Evolutionary conservation across 75 land plant species (phyloP).

Genomic region (Cupressus sempervirens): DNA sequence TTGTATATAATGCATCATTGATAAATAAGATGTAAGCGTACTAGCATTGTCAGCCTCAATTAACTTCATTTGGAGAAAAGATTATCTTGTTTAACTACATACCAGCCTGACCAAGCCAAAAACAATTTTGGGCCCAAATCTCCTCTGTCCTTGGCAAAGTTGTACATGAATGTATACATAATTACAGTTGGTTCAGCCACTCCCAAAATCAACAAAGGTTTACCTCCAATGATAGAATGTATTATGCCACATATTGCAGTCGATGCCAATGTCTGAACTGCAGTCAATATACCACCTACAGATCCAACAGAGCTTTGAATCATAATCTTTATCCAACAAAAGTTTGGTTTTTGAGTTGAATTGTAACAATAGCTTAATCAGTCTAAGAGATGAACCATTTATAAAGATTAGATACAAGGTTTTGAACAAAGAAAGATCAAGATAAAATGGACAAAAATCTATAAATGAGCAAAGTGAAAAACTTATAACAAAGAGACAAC

Average conservation of each 20-base stretch:
- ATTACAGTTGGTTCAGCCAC: conserved; percentile 96
- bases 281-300: conserved; percentile 61
- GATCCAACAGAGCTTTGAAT: neutral
- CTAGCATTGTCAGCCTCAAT: neutral
- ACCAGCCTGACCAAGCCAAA: conserved; percentile 94
- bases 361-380: no score
- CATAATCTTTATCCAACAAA: neutral
- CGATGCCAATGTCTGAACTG: conserved; percentile 87
- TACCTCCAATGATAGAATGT: conserved; percentile 89
- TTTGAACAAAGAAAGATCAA: no score
- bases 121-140: conserved; percentile 67
- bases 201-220: conserved; percentile 85
- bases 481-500: no score
- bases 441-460: no score
- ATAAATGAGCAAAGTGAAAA: no score
- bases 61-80: neutral
- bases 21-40: neutral
- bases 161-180: conserved; percentile 92
- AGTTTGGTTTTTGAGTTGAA: no score
- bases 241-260: conserved; percentile 91
- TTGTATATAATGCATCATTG: neutral
- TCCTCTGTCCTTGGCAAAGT: conserved; percentile 71
- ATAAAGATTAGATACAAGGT: no score
- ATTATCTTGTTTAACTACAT: conserved; percentile 5
- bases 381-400: no score